Evolutionary conservation across 1,139 yeast species (phyloP), one percentile per base, ranked within the genome.

Genomic region (Trichomonascaceae sp.): DNA sequence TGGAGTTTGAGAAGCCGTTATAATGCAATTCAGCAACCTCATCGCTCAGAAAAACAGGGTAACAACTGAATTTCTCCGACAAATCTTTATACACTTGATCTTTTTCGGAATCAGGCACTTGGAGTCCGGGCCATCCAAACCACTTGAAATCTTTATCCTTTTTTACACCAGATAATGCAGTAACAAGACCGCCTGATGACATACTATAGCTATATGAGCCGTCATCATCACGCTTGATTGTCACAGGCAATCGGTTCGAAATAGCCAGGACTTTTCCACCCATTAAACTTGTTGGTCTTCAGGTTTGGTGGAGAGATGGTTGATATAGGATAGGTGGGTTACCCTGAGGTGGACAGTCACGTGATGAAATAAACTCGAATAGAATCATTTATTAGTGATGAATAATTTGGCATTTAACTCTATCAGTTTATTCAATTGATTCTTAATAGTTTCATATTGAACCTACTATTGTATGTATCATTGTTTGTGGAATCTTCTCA

Each of bases 141-240:
- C 99, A 95, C 68, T 88, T 95, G 72, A 93, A 93, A 57, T 87
- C 85, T 13, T 93, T 84, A 12, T 85, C 74, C 64, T 88, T 87
- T 69, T 89, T 88, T 55, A 95, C 74, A 0, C 99, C 98, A 64
- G 91, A 96, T 46, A 95, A 74, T 0, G 98, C 99, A 1, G 98
- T 89, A 36, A 95, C 99, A 52, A 95, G 79, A 1, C 99, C 99
- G 17, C 99, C 99, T 2, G 96, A 87, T 12, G 97, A 90, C 97
- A 93, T 88, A 52, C 84, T 74, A 65, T 84, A 84, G 53, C 71
- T 67, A 68, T 87, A 87, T 54, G 79, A 80, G 62, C 86, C 87
- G 49, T 83, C 76, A 0, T 87, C 90, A 41, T 74, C 72, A 56
- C 88, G 78, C 59, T 79, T 83, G 64, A 91, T 88, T 1, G 99